Percentiles rank a stretch among this genome's conserved stretches.
Conservation (phyloP, 2,329 filamentous ascomycete species). For the Aspergillus udagawae region DNA sequence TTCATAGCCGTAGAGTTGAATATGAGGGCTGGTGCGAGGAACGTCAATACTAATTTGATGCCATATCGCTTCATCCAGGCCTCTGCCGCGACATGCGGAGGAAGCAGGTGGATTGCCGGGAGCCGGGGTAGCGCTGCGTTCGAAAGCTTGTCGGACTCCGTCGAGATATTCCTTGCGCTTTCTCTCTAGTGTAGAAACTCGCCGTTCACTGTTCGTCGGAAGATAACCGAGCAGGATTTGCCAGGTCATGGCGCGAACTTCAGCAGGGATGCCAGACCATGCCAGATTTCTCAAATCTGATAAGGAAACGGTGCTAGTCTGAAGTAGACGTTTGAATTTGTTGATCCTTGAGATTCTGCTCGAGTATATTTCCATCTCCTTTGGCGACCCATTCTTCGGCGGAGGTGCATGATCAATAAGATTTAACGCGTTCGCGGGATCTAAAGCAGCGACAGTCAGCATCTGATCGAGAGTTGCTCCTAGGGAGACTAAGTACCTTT, state of each 20-base stretch:
- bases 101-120: constrained; percentile 41
- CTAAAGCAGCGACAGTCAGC: constrained; percentile 24
- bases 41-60: constrained; percentile 99
- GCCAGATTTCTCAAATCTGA: constrained; percentile 78
- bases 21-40: constrained; percentile 90
- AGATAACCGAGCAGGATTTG: constrained; percentile 92
- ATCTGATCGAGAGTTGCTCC: not conserved
- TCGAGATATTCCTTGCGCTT: constrained; percentile 97
- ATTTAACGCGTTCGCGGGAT: constrained; percentile 89
- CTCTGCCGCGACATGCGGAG: constrained; percentile 57
- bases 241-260: constrained; percentile 99
- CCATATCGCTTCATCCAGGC: constrained; percentile 95
- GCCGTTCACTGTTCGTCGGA: constrained; percentile 90
- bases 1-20: constrained; percentile 92
- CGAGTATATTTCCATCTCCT: constrained; percentile 80
- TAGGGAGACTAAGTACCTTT: constrained; percentile 48
- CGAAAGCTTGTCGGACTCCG: constrained; percentile 69
- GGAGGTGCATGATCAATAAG: constrained; percentile 83
- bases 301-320: constrained; percentile 83
- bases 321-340: constrained; percentile 95
- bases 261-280: constrained; percentile 91
- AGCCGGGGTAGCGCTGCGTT: constrained; percentile 46
- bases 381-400: constrained; percentile 68
- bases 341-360: constrained; percentile 91
- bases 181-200: constrained; percentile 82